Percentiles rank a stretch among this genome's conserved stretches.
These are phyloP conservation scores for Juncus effusus DNA, from an alignment of 176 grass and related monocot genomes.

Conservation along the genomic window DNA sequence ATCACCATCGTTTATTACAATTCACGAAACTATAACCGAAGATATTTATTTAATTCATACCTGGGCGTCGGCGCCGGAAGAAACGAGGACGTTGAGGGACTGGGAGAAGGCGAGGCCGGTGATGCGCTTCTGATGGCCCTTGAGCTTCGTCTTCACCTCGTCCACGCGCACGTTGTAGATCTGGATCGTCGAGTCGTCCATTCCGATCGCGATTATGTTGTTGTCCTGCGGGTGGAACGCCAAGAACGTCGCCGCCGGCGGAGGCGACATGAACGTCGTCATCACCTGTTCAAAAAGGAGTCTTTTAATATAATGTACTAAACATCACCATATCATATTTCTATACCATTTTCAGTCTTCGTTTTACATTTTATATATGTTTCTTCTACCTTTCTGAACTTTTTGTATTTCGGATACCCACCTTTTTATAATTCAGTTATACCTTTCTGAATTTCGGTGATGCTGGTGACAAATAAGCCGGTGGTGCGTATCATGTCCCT, in stretches of 20 bases:
- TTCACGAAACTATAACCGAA: not conserved
- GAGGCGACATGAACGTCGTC: slow-evolving; percentile 98
- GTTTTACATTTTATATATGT: too few species aligned
- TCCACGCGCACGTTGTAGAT: slow-evolving; percentile 99
- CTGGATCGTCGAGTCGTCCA: slow-evolving; percentile 96
- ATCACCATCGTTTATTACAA: not conserved
- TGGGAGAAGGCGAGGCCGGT: slow-evolving; percentile 98
- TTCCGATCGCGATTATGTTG: slow-evolving; percentile 99
- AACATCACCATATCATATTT: not conserved
- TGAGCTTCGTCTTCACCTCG: slow-evolving; percentile 98
- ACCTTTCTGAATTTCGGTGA: too few species aligned
- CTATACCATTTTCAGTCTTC: not conserved
- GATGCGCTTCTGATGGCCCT: slow-evolving; percentile 94
- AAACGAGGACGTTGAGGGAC: slow-evolving; percentile 82
- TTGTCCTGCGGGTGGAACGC: slow-evolving; percentile 99
- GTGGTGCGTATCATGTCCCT: too few species aligned
- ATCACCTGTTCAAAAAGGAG: slow-evolving; percentile 53
- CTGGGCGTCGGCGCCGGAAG: slow-evolving; percentile 97
- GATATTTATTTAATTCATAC: slow-evolving; percentile 27
- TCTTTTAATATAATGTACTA: slow-evolving; percentile 1
- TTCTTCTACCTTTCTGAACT: too few species aligned
- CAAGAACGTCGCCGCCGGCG: slow-evolving; percentile 88
- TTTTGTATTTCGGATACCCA: too few species aligned
- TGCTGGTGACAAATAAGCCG: too few species aligned
- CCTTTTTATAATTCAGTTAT: slow-evolving; percentile 5